These are phyloP conservation scores for Penicillium coffeae DNA, from an alignment of 495 filamentous ascomycete genomes.

Conservation along the genomic window DNA sequence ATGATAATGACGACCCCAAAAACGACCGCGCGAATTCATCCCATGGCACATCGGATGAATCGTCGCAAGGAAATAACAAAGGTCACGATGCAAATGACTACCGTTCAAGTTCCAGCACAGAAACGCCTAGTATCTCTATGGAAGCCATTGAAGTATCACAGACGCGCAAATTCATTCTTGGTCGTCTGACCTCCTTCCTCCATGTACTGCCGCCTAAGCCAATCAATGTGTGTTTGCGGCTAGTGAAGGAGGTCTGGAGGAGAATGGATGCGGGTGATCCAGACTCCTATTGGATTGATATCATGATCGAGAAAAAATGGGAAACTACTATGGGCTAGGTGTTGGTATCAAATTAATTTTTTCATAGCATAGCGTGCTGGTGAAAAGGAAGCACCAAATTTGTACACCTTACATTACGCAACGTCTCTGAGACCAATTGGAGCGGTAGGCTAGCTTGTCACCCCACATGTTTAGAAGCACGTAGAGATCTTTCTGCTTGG, in stretches of 20 bases:
- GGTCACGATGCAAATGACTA: not conserved
- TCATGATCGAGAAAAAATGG: slow-evolving; percentile 56
- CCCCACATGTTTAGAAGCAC: too few species aligned
- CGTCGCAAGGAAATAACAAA: not conserved
- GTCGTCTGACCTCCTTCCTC: slow-evolving; percentile 43
- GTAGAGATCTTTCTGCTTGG: too few species aligned
- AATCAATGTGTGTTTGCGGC: slow-evolving; percentile 41
- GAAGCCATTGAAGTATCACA: slow-evolving; percentile 46
- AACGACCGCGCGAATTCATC: too few species aligned
- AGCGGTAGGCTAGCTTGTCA: too few species aligned
- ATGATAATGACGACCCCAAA: not conserved
- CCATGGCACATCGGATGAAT: not conserved
- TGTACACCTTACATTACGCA: too few species aligned
- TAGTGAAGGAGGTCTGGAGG: slow-evolving; percentile 51
- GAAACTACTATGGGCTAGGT: slow-evolving; percentile 53
- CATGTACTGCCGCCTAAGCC: slow-evolving; percentile 52
- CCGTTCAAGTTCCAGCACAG: slow-evolving; percentile 8
- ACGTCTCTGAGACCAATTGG: too few species aligned
- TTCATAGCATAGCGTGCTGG: not conserved
- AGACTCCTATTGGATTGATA: slow-evolving; percentile 51
- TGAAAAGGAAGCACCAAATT: too few species aligned
- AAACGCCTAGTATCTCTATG: slow-evolving; percentile 34
- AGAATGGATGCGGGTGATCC: slow-evolving; percentile 42
- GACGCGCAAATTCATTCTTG: slow-evolving; percentile 43
- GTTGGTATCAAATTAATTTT: not conserved